Evolutionary conservation across 1,139 yeast genomes (phyloP), one percentile per base, ranked within the genome.

Genomic region (Pichia cactophila): DNA sequence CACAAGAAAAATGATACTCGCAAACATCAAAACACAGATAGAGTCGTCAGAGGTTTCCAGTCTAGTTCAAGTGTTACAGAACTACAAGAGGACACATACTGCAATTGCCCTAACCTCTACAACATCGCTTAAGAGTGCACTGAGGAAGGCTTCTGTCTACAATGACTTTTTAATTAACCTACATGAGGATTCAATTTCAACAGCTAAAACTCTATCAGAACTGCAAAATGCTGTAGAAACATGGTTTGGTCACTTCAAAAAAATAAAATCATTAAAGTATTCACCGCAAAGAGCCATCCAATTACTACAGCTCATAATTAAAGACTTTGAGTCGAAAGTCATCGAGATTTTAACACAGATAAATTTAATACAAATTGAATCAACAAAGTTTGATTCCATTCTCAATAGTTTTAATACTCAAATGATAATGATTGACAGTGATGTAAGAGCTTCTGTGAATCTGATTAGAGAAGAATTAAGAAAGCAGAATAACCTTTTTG

Each of bases 1-100:
- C 26, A 78, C 88, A 0, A 73, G 86, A 72, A 94, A 86, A 58
- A 63, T 68, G 1, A 83, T 89, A 0, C 68, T 90, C 37, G 54
- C 61, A 6, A 71, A 81, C 5, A 72, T 87, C 1, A 77, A 77
- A 47, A 70, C 71, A 2, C 96, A 88, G 62, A 65, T 86, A 2
- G 65, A 73, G 10, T 69, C 79, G 0, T 72, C 74, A 0, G 81
- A 78, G 35, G 78, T 87, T 1, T 69, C 68, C 28, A 62, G 76
- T n/a, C 79, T 95, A 0, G 65, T 88, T 26, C 79, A 78, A 3
- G 68, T 86, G 1, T 70, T 90, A 50, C 78, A 80, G 53, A 70
- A 75, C 37, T 89, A 90, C 4, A 88, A 86, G 56, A 72, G 97
- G 56, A 86, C 83, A 60, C 95, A 86, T 60, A 82, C 88, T 0